These are phyloP conservation scores for Begonia peltatifolia DNA, from an alignment of 306 rosid genomes.

Conservation along the genomic window DNA sequence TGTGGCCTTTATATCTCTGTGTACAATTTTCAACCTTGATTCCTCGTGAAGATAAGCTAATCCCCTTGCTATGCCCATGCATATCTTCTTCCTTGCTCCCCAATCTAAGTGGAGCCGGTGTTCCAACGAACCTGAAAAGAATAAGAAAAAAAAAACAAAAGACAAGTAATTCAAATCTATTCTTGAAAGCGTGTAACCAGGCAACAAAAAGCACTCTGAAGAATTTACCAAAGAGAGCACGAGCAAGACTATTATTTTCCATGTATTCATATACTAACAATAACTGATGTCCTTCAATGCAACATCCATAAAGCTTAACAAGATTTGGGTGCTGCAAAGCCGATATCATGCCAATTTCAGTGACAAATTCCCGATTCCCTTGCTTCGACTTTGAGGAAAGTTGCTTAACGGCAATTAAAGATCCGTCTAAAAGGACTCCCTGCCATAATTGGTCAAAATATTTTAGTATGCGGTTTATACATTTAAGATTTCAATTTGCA, in stretches of 20 bases:
- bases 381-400: slow-evolving; percentile 90
- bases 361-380: slow-evolving; percentile 82
- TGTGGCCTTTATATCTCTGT: slow-evolving; percentile 87
- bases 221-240: slow-evolving; percentile 73
- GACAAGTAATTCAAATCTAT: neutral
- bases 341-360: slow-evolving; percentile 94
- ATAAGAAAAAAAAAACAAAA: neutral
- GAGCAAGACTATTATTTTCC: slow-evolving; percentile 95
- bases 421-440: slow-evolving; percentile 72
- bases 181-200: neutral
- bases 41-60: slow-evolving; percentile 86
- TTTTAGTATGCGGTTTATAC: too few relatives aligned
- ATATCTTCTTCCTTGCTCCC: slow-evolving; percentile 54
- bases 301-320: slow-evolving; percentile 75
- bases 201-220: neutral
- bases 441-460: slow-evolving; percentile 8
- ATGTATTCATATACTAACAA: slow-evolving; percentile 77
- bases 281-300: slow-evolving; percentile 86
- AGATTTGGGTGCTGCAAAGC: slow-evolving; percentile 94
- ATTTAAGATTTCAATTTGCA: too few relatives aligned
- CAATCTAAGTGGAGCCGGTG: slow-evolving; percentile 54
- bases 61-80: slow-evolving; percentile 66
- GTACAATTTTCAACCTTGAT: slow-evolving; percentile 79
- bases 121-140: slow-evolving; percentile 31
- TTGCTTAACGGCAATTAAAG: slow-evolving; percentile 74